Evolutionary conservation across 179 eudicot genomes (phyloP), one percentile per base, ranked within the genome.

Genomic region (Beta macrorhiza): DNA sequence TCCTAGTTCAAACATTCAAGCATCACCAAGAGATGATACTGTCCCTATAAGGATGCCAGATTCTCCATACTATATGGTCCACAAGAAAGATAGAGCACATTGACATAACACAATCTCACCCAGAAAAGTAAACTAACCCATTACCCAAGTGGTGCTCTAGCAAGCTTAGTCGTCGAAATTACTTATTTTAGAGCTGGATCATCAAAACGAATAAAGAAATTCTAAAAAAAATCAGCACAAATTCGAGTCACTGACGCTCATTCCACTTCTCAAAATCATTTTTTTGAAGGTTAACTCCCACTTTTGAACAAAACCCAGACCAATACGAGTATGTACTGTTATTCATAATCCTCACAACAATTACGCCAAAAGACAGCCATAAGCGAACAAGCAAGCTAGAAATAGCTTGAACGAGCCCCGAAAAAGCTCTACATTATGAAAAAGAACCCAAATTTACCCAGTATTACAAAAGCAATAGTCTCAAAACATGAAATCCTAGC

Each of bases 401-500:
- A 37, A 10, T 19, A 71, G 75, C 19, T n/a, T 9, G 7, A 16
- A 71, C 0, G 47, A n/a, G 51, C 25, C 8, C 1, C 47, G 32
- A 47, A 70, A 45, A 20, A 70, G 13, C 55, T 17, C 5, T 25
- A 47, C 57, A 25, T 51, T 2, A 25, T 4, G 22, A 3, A 10
- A 53, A 62, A 0, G 15, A 70, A 44, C 58, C 55, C n/a, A 59
- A 64, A 80, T 10, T 7, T 20, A 6, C 29, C 58, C 16, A 47
- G 10, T 5, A 57, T 29, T 29, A 32, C 11, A 67, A n/a, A 82
- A 80, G 59, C 37, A 0, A 47, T 0, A 47, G 51, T 56, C 29
- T 58, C 74, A 15, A 56, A 42, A 72, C 84, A 15, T 57, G 52
- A 72, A 77, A 77, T 57, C 78, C 56, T 19, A 84, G 56, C 77